Base-by-base conservation (phyloP, 257 asterid species). In the Cordia subcordata region DNA sequence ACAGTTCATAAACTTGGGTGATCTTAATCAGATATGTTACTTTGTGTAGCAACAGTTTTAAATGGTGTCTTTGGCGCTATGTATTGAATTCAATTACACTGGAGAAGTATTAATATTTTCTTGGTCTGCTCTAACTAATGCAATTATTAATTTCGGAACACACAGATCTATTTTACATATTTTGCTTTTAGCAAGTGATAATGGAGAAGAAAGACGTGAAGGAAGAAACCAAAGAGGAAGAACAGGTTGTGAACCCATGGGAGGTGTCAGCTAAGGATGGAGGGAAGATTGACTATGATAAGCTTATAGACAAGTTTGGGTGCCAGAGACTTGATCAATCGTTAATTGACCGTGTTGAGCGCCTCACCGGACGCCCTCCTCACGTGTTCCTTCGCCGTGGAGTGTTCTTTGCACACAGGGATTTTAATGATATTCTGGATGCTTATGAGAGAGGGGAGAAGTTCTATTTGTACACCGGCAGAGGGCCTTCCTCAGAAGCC, bases 301-400 rank as follows among this genome's bases (percentile, higher is more conserved):
- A 89, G 69, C 87, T 93, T 12, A 83, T 93, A 9, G 97, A 86
- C 70, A 64, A 80, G 64, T 93, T 89, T 44, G 99, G 99, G 45
- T 93, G 99, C 80, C 90, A 89, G 67, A 81, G 95, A 59, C 81
- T 93, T 64, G 96, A 93, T 13, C 74, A 79, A 16, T 53, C 88
- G n/a, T 60, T 93, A 18, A 57, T 89, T 57, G 88, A 86, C 51
- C 94, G 96, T 16, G 91, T 89, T 16, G 72, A 82, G 16, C 79
- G 84, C 21, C 86, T 92, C 71, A 92, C 99, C 1, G 77, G 80
- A 58, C 85, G 87, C 1, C 84, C 77, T 5, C 79, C 99, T 0
- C 99, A 93, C 65, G 94, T 85, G 15, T 93, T 93, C 69, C 99
- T 93, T 79, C 99, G 99, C 58, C 99, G 99, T 0, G 95, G 96